Percentiles rank a stretch among this genome's conserved stretches.
Conservation (phyloP, 2,329 filamentous ascomycete species). For the Hymenoscyphus salicellus region DNA sequence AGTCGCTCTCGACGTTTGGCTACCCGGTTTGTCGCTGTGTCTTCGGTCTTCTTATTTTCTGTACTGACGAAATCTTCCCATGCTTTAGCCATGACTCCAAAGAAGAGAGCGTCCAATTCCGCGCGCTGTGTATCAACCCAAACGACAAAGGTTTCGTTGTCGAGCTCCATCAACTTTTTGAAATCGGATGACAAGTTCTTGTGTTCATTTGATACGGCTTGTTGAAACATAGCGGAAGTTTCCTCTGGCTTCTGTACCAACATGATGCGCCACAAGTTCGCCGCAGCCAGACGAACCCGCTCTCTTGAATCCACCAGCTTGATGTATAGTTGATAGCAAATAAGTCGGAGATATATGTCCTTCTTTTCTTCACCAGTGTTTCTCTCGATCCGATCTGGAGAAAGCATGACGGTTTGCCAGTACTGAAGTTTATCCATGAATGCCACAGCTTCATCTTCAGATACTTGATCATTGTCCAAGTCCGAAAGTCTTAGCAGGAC, state of each 20-base stretch:
- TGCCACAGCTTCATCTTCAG: conserved; percentile 60
- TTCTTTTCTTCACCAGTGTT: not conserved
- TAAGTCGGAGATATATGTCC: conserved; percentile 75
- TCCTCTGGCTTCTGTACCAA: conserved; percentile 90
- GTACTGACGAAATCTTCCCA: conserved; percentile 86
- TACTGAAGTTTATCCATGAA: conserved; percentile 87
- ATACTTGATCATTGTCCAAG: conserved; percentile 63
- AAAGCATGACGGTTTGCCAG: conserved; percentile 90
- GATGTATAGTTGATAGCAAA: conserved; percentile 90
- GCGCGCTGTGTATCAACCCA: conserved; percentile 84
- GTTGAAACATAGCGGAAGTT: conserved; percentile 68
- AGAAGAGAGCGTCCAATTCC: conserved; percentile 78
- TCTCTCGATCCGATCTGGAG: conserved; percentile 66
- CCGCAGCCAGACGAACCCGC: conserved; percentile 69
- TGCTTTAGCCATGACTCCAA: conserved; percentile 71
- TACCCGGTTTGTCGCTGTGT: conserved; percentile 68
- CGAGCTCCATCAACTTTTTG: conserved; percentile 78
- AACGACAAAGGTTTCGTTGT: conserved; percentile 79
- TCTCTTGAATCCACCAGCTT: conserved; percentile 73
- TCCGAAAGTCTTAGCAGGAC: conserved; percentile 81
- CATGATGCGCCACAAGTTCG: conserved; percentile 85
- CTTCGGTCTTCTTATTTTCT: conserved; percentile 78
- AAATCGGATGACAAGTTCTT: conserved; percentile 72
- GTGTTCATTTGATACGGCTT: conserved; percentile 68
- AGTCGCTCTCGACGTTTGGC: conserved; percentile 78